Percentiles rank a stretch among this genome's conserved stretches.
Conservation (phyloP, 2,329 filamentous ascomycete genomes). For the Coniochaeta hoffmannii region DNA sequence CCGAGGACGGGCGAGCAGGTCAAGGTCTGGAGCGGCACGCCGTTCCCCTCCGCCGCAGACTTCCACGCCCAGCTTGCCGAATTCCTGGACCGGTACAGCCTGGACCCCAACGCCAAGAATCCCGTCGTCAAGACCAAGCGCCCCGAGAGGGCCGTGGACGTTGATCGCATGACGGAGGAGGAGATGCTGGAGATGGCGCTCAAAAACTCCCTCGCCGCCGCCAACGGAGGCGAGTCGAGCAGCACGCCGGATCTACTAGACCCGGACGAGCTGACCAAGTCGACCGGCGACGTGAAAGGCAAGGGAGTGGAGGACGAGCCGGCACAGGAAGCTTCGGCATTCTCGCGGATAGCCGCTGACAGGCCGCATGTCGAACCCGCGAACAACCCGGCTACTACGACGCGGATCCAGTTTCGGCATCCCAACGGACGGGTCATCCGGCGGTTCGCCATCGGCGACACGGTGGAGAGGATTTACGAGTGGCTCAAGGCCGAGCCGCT, state of each 20-base stretch:
- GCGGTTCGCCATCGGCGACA: constrained; percentile 70
- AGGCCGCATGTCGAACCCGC: constrained; percentile 73
- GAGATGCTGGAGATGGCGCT: constrained; percentile 95
- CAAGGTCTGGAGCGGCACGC: constrained; percentile 86
- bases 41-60: constrained; percentile 67
- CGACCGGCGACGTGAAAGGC: constrained; percentile 23
- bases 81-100: constrained; percentile 93
- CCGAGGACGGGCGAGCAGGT: constrained; percentile 94
- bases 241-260: constrained; percentile 56
- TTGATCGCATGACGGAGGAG: constrained; percentile 89
- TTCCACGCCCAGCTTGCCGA: constrained; percentile 90
- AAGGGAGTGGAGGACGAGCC: constrained; percentile 13
- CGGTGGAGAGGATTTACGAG: constrained; percentile 81
- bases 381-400: constrained; percentile 62
- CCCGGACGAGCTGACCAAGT: constrained; percentile 81
- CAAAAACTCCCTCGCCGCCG: constrained; percentile 69
- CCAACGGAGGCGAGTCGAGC: constrained; percentile 22
- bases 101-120: constrained; percentile 83
- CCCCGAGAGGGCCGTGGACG: constrained; percentile 57
- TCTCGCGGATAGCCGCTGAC: constrained; percentile 63
- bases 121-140: constrained; percentile 76
- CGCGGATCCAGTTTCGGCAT: constrained; percentile 88
- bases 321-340: constrained; percentile 36
- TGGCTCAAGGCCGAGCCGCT: constrained; percentile 89
- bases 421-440: constrained; percentile 79